These are phyloP conservation scores for Nothophaeocryptopus gaeumannii DNA, from an alignment of 2,329 filamentous ascomycete genomes.

Conservation along the genomic window DNA sequence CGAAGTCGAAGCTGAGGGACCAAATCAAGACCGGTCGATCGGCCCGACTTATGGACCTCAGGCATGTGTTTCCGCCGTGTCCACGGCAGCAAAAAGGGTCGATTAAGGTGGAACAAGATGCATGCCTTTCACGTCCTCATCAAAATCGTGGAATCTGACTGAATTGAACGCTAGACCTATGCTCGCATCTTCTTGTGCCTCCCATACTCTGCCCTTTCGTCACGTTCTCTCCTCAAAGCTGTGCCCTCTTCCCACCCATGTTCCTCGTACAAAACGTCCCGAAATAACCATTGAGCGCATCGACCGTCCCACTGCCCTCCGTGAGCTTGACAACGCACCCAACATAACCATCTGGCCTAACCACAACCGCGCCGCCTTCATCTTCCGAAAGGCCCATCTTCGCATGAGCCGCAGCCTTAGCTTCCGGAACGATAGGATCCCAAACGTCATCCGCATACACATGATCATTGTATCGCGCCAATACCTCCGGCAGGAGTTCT, in stretches of 20 bases:
- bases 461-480: slow-evolving; percentile 75
- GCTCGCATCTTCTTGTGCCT: too few species aligned
- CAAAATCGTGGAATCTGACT: too few species aligned
- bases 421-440: slow-evolving; percentile 67
- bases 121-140: too few species aligned
- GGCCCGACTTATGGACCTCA: too few species aligned
- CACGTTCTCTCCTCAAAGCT: slow-evolving; percentile 19
- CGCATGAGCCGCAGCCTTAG: slow-evolving; percentile 72
- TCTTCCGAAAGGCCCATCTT: slow-evolving; percentile 80
- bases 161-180: too few species aligned
- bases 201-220: too few species aligned
- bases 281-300: slow-evolving; percentile 84
- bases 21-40: too few species aligned
- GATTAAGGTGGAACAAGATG: too few species aligned
- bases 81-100: too few species aligned
- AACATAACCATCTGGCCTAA: slow-evolving; percentile 84
- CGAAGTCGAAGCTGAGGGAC: too few species aligned
- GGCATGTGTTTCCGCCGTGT: too few species aligned
- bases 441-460: slow-evolving; percentile 82
- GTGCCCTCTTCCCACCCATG: slow-evolving; percentile 35
- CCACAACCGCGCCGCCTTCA: slow-evolving; percentile 74
- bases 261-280: slow-evolving; percentile 66
- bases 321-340: slow-evolving; percentile 70
- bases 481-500: slow-evolving; percentile 64
- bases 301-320: slow-evolving; percentile 74